These are phyloP conservation scores for Ligustrum vulgare DNA, from an alignment of 257 asterid species.

Conservation along the genomic window DNA sequence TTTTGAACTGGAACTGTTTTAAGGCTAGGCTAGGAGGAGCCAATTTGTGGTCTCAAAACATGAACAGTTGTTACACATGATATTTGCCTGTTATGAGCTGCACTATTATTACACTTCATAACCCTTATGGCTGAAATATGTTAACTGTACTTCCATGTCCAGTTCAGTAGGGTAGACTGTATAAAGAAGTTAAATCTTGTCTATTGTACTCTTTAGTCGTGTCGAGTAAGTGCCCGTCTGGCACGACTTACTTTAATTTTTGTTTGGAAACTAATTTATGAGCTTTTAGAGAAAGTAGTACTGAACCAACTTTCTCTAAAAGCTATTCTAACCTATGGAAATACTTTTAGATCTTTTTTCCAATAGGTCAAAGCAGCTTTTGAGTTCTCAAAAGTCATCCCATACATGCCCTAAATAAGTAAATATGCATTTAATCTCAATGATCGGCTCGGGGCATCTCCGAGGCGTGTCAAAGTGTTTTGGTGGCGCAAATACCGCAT, in stretches of 20 bases:
- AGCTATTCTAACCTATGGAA: too few relatives aligned
- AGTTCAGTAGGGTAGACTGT: not conserved
- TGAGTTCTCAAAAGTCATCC: too few relatives aligned
- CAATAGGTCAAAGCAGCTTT: too few relatives aligned
- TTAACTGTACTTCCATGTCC: not conserved
- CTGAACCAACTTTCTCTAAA: not conserved
- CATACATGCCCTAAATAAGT: too few relatives aligned
- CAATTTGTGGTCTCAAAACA: conserved; percentile 5
- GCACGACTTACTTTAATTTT: too few relatives aligned
- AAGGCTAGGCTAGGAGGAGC: not conserved
- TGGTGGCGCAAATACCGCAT: not conserved
- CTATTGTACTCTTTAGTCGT: not conserved
- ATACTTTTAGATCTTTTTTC: too few relatives aligned
- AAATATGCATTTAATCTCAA: not conserved
- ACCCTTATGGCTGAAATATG: not conserved
- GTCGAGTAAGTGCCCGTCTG: too few relatives aligned
- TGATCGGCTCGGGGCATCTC: not conserved
- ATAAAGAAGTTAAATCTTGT: not conserved
- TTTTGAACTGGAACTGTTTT: conserved; percentile 7
- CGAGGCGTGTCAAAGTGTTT: not conserved
- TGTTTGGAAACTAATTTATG: too few relatives aligned
- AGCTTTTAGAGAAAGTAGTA: too few relatives aligned
- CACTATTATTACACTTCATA: not conserved
- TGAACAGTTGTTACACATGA: conserved; percentile 21
- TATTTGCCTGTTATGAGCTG: not conserved